phyloP scores from a whole-genome alignment of 768 basidiomycete genomes.

The Mycena capillaripes region DNA sequence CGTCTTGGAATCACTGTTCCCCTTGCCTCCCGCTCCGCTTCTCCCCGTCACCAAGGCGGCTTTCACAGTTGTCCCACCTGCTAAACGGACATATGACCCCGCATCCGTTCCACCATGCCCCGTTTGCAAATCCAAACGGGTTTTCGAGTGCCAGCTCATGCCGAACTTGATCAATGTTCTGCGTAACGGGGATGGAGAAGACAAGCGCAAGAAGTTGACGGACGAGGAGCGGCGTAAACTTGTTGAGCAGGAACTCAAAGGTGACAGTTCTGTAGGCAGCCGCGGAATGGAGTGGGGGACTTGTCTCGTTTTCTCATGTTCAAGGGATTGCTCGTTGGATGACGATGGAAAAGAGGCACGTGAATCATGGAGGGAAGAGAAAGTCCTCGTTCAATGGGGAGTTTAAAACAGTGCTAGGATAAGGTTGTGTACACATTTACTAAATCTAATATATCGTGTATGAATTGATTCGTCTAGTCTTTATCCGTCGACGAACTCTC shows the following conservation, averaged over 20 bases:
- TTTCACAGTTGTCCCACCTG: constrained; percentile 66
- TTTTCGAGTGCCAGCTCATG: constrained; percentile 96
- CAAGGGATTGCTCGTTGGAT: constrained; percentile 77
- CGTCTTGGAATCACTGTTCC: constrained; percentile 83
- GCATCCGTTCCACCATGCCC: constrained; percentile 74
- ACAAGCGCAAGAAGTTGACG: constrained; percentile 53
- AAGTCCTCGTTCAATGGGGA: constrained; percentile 85
- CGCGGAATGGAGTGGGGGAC: constrained; percentile 96
- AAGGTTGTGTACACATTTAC: neutral
- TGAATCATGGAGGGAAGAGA: constrained; percentile 81
- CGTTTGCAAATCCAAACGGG: constrained; percentile 72
- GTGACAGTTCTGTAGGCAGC: constrained; percentile 56
- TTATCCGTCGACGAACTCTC: neutral
- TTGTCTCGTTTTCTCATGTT: constrained; percentile 90
- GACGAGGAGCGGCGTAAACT: constrained; percentile 80
- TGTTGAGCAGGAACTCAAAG: constrained; percentile 69
- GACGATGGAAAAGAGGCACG: constrained; percentile 57
- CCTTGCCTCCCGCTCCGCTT: constrained; percentile 58
- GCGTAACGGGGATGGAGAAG: constrained; percentile 45
- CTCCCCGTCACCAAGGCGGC: constrained; percentile 72
- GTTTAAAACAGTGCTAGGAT: constrained; percentile 46
- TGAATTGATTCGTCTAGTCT: neutral
- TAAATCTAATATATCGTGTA: neutral
- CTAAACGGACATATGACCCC: constrained; percentile 69
- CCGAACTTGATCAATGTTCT: constrained; percentile 92